Conservation (phyloP, 2,329 filamentous ascomycete genomes). For the Xylaria sp. region DNA sequence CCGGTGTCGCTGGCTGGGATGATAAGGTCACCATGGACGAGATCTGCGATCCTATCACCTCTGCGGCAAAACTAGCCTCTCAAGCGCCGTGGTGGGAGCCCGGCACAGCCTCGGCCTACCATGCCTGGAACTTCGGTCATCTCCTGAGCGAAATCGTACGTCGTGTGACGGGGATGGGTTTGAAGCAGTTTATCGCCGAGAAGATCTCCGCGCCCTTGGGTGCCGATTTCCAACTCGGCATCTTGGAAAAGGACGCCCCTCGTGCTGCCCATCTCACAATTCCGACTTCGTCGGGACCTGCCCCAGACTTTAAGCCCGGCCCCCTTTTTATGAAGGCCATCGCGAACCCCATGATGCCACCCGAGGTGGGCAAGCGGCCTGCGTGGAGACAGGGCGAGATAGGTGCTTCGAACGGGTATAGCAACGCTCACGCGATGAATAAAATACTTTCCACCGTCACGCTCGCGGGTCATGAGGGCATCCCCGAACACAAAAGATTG, state of each 20-base stretch:
- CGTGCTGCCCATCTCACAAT: conserved; percentile 52
- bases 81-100: conserved; percentile 57
- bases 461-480: conserved; percentile 43
- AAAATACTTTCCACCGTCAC: conserved; percentile 69
- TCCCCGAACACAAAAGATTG: conserved; percentile 41
- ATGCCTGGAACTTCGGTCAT: conserved; percentile 53
- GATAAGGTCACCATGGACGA: conserved; percentile 48
- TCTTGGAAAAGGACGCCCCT: conserved; percentile 53
- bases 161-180: conserved; percentile 52
- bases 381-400: conserved; percentile 54
- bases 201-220: conserved; percentile 53
- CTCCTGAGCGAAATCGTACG: conserved; percentile 56
- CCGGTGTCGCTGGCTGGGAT: conserved; percentile 50
- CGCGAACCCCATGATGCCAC: conserved; percentile 41
- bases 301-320: conserved; percentile 32
- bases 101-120: conserved; percentile 55
- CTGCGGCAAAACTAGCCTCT: conserved; percentile 50
- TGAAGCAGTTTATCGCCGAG: conserved; percentile 52
- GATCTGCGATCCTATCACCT: conserved; percentile 46
- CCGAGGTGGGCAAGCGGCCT: conserved; percentile 41
- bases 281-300: conserved; percentile 33
- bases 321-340: conserved; percentile 48
- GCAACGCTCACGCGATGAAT: conserved; percentile 56
- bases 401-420: conserved; percentile 57
- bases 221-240: conserved; percentile 60